Evolutionary conservation across 768 basidiomycete species (phyloP), one percentile per base, ranked within the genome.

Genomic region (Xerocomellus amylosporus): DNA sequence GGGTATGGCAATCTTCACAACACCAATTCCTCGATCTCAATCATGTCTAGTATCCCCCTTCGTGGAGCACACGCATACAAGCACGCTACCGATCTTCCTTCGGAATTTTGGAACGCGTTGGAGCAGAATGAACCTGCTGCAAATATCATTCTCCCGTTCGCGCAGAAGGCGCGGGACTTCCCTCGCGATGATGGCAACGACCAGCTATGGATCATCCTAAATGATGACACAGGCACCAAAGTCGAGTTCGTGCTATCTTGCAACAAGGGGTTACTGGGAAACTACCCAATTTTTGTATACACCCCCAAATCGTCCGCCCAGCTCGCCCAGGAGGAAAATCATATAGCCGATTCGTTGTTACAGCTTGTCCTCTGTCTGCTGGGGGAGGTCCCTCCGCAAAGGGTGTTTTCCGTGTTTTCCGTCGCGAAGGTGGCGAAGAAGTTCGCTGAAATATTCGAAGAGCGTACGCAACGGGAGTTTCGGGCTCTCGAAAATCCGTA

Each of bases 321-420:
- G 6, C 74, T 88, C 30, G 58, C 48, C 5, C 47, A 39, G 40
- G 58, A 59, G 8, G 62, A 56, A 36, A 20, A 31, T 0, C 12
- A 36, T 37, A 64, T 82, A 14, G 51, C 61, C 2, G 73, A 72
- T 6, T 74, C 79, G 12, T 65, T 91, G 28, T 41, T 54, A 2
- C 54, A 64, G 14, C 71, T 88, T 8, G 80, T 77, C 3, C 46
- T 59, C 1, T 71, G 66, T 10, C 70, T 90, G 12, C 58, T 66
- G 9, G 58, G 48, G 0, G 46, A 59, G 4, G 72, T 81, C 19
- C 68, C 71, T 12, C 49, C 54, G 5, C 62, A 70, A 30, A 75
- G 86, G 12, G 74, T 86, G 0, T 90, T 84, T 65, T 87, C 88
- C 2, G 75, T 88, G 9, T 90, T 88, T 58, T 81, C 84, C 2